Conservation (phyloP, 257 asterid genomes). For the Solanum rostratum region DNA sequence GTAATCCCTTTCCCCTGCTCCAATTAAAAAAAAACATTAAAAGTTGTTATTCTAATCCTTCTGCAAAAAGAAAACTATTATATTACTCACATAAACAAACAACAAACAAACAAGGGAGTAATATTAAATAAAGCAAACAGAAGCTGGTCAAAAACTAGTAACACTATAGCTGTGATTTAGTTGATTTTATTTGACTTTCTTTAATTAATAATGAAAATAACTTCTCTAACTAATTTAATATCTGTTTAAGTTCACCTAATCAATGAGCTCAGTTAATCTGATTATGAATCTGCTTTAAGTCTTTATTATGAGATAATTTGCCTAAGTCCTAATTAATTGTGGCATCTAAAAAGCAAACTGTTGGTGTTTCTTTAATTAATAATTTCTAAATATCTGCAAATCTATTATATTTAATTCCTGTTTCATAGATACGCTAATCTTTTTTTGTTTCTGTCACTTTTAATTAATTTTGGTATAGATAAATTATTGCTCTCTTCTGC, state of each 20-base stretch:
- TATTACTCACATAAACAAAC: neutral
- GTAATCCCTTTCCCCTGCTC: too few relatives aligned
- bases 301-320: neutral
- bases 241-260: neutral
- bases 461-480: neutral
- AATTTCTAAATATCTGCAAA: neutral
- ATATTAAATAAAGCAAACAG: neutral
- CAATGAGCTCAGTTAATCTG: neutral
- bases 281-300: neutral
- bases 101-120: neutral
- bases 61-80: neutral
- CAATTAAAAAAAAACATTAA: too few relatives aligned
- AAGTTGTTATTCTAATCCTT: neutral
- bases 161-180: neutral
- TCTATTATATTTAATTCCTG: neutral
- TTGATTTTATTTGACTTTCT: neutral
- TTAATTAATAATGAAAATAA: neutral
- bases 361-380: neutral
- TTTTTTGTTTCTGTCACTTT: neutral
- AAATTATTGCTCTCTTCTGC: neutral
- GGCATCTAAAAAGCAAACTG: neutral
- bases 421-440: neutral
- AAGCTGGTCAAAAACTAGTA: neutral
- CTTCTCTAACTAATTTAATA: neutral
- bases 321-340: neutral